Evolutionary conservation across 106 monocot genomes (phyloP), one percentile per base, ranked within the genome.

Genomic region (Acanthochlamys bracteata): DNA sequence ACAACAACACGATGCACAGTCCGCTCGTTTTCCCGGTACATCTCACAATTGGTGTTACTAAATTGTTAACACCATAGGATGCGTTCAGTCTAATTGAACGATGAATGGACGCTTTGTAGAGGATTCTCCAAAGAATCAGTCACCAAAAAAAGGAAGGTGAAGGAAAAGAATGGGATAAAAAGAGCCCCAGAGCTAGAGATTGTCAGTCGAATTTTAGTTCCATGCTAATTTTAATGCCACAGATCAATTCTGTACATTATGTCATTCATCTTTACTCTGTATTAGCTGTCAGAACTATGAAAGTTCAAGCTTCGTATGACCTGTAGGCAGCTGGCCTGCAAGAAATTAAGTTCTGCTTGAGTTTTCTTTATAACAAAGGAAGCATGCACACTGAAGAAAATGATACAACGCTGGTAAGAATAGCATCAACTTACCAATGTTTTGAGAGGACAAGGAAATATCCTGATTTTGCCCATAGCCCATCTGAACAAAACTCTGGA

Each of bases 401-500:
- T 53, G 39, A 22, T 26, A 17, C 24, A 3, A 33, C 4, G 33
- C 33, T 33, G 33, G 33, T 33, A 33, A n/a, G 63, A 15, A 13
- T 0, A 41, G 11, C 41, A 33, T 3, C 33, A 33, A 66, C 6
- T 24, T 59, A 80, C 83, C 83, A 20, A 80, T 66, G 41, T n/a
- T 51, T 45, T 77, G 74, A 52, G 86, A 62, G 40, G 79, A 76
- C 56, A 71, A 76, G 14, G 64, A 41, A 62, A 39, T 14, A 54
- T 77, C 80, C 55, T 73, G 74, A 33, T 56, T 74, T 61, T 80
- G 83, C 24, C 62, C 76, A 60, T 74, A 75, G 9, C 80, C 74
- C 80, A 85, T 85, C 66, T 85, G 81, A 73, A 81, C 85, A 39
- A 85, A 77, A 64, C 65, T 81, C 27, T 81, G 85, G 59, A 81